Percentiles rank a stretch among this genome's conserved stretches.
Conservation (phyloP, 2,329 filamentous ascomycete species). For the Nemania diffusa region DNA sequence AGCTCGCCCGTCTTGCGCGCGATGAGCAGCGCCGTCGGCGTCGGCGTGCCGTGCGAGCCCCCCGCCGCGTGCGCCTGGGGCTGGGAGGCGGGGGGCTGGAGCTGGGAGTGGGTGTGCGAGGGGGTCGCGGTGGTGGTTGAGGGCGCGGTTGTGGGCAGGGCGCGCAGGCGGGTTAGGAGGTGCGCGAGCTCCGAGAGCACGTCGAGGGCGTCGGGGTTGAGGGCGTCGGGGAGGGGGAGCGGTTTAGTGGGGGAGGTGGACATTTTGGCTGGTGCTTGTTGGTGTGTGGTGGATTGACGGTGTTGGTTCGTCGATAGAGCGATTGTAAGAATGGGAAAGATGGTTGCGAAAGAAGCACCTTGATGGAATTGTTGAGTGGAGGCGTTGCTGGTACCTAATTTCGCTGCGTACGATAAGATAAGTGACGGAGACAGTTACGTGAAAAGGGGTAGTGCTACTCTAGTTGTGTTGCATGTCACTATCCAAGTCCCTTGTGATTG, state of each 20-base stretch:
- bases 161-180: constrained; percentile 79
- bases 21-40: constrained; percentile 35
- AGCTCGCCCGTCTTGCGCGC: constrained; percentile 45
- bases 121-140: constrained; percentile 8
- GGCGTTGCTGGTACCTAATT: too few relatives aligned
- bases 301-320: neutral
- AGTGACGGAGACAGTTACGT: too few relatives aligned
- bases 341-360: too few relatives aligned
- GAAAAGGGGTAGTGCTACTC: too few relatives aligned
- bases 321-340: too few relatives aligned
- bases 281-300: neutral
- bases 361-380: too few relatives aligned
- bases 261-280: constrained; percentile 27
- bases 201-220: constrained; percentile 86
- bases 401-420: too few relatives aligned
- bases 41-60: constrained; percentile 47
- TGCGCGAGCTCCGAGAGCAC: constrained; percentile 83
- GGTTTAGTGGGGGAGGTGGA: constrained; percentile 52
- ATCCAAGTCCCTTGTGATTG: too few relatives aligned
- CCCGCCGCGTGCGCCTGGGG: neutral
- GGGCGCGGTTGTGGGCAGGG: constrained; percentile 38
- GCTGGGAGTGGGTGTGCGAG: constrained; percentile 39
- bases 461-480: too few relatives aligned
- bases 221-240: constrained; percentile 66
- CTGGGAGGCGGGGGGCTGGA: neutral